Conservation (phyloP, 2,329 filamentous ascomycete species). For the Cercospora sesami region DNA sequence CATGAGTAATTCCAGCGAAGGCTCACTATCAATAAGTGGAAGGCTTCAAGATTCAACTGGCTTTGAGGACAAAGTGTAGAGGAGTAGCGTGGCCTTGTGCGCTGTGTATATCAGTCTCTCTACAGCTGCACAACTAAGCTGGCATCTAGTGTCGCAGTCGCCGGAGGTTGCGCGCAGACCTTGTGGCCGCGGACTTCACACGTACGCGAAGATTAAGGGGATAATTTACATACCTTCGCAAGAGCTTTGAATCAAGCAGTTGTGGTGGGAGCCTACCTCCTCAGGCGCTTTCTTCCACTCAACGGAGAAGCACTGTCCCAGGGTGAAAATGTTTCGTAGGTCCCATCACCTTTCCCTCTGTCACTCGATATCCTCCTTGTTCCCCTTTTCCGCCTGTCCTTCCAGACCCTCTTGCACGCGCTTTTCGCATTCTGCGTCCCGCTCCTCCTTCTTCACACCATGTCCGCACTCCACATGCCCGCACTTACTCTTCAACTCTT, state of each 20-base stretch:
- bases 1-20: background rate
- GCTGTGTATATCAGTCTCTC: background rate
- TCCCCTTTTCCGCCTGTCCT: background rate
- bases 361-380: background rate
- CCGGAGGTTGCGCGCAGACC: background rate
- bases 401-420: background rate
- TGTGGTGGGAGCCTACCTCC: background rate
- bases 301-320: background rate
- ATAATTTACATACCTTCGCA: background rate
- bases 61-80: background rate
- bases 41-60: background rate
- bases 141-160: background rate
- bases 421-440: background rate
- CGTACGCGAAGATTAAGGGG: background rate
- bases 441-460: background rate
- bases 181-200: background rate
- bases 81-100: background rate
- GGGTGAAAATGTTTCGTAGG: background rate
- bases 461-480: background rate
- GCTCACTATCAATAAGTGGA: background rate
- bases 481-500: background rate
- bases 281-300: background rate
- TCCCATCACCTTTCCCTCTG: background rate
- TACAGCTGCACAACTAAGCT: background rate
- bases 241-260: background rate